Percentiles rank a stretch among this genome's conserved stretches.
phyloP scores from a whole-genome alignment of 2,329 filamentous ascomycete genomes.

The Aspergillus hortae region DNA sequence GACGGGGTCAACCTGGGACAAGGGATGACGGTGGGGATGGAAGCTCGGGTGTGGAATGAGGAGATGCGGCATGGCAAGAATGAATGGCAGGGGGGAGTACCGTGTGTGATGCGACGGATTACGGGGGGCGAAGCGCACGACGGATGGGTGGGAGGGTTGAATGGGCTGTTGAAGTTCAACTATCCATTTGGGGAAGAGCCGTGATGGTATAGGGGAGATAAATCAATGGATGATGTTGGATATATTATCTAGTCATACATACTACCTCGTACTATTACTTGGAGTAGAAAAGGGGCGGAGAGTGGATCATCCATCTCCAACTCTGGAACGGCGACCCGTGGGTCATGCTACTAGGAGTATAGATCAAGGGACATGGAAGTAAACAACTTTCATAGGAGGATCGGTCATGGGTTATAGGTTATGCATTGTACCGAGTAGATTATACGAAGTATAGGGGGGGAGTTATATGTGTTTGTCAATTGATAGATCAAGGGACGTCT shows the following conservation, averaged over 20 bases:
- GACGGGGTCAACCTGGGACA: conserved; percentile 66
- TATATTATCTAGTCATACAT: no score
- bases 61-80: conserved; percentile 57
- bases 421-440: no score
- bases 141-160: conserved; percentile 93
- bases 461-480: no score
- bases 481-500: no score
- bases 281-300: background rate
- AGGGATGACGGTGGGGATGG: conserved; percentile 70
- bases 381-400: background rate
- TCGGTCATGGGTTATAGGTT: background rate
- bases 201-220: conserved; percentile 2
- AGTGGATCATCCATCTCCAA: conserved; percentile 2
- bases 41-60: conserved; percentile 86
- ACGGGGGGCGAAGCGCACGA: conserved; percentile 63
- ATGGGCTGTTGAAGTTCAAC: conserved; percentile 93
- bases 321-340: conserved; percentile 5
- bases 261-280: background rate
- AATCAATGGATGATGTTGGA: no score
- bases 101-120: conserved; percentile 74
- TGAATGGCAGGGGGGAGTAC: conserved; percentile 74
- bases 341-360: background rate
- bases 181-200: conserved; percentile 79
- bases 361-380: no score
- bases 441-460: no score